Evolutionary conservation across 2,329 filamentous ascomycete genomes (phyloP).

Genomic region (Penicillium aurantiogriseum): DNA sequence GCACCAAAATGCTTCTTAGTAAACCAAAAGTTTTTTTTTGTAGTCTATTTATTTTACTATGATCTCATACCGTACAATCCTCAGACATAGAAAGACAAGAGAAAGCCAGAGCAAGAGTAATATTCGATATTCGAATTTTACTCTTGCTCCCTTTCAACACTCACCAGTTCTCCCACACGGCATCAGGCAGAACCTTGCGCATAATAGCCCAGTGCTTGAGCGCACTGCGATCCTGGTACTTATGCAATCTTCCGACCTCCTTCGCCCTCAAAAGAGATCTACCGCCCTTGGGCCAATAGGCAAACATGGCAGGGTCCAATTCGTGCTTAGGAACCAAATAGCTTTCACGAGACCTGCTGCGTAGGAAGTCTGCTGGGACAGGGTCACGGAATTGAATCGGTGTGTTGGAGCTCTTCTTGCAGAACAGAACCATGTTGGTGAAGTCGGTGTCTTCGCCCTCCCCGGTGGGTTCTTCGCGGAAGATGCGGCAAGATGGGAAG

Average conservation of each 20-base stretch:
- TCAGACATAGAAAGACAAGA: neutral
- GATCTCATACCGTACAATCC: neutral
- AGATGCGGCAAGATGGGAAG: constrained; percentile 89
- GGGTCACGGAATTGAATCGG: constrained; percentile 67
- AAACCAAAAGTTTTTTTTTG: neutral
- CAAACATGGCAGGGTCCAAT: constrained; percentile 50
- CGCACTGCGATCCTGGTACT: constrained; percentile 73
- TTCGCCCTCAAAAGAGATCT: constrained; percentile 41
- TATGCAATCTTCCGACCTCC: constrained; percentile 64
- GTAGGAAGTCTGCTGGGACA: constrained; percentile 64
- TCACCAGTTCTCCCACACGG: constrained; percentile 87
- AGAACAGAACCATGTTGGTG: constrained; percentile 96
- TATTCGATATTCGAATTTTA: neutral
- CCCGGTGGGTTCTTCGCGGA: constrained; percentile 67
- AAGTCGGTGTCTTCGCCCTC: constrained; percentile 62
- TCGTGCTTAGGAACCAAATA: constrained; percentile 74
- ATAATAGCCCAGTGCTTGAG: constrained; percentile 89
- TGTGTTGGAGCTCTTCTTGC: constrained; percentile 60
- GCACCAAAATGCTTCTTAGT: neutral
- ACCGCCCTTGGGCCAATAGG: constrained; percentile 46
- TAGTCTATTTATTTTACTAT: neutral
- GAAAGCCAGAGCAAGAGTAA: neutral
- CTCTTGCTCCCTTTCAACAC: neutral
- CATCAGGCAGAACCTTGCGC: constrained; percentile 73
- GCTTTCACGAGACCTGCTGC: constrained; percentile 65